Conservation (phyloP, 2,329 filamentous ascomycete species). For the Xylaria sp. region DNA sequence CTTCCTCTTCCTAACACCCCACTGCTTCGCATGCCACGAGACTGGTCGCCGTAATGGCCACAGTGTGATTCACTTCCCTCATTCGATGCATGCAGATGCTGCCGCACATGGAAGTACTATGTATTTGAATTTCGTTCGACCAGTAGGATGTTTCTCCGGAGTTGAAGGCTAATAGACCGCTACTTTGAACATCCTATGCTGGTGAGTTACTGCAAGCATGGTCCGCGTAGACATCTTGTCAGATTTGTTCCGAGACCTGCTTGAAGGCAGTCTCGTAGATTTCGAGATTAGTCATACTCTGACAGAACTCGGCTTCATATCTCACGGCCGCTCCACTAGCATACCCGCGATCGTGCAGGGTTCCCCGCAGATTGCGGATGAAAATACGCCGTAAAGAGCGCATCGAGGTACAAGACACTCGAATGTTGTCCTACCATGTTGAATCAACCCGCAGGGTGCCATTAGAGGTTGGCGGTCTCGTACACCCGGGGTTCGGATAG, state of each 20-base stretch:
- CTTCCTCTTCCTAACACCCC: slow-evolving; percentile 3
- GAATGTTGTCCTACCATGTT: background rate
- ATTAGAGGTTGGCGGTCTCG: background rate
- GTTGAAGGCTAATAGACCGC: slow-evolving; percentile 5
- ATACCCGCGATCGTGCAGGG: background rate
- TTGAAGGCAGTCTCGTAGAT: background rate
- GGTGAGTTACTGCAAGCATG: background rate
- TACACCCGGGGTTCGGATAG: background rate
- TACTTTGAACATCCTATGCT: slow-evolving; percentile 2
- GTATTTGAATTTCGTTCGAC: background rate
- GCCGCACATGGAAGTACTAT: background rate
- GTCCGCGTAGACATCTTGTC: slow-evolving; percentile 1
- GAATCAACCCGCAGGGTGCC: background rate
- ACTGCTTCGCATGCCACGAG: background rate
- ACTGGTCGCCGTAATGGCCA: background rate
- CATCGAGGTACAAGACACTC: background rate
- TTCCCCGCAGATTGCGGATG: slow-evolving; percentile 5
- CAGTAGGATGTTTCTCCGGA: background rate
- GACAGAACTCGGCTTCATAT: background rate
- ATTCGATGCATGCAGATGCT: background rate
- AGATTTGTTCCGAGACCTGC: background rate
- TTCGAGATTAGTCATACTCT: background rate
- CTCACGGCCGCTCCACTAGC: background rate
- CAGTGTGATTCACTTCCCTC: background rate
- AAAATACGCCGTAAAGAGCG: background rate